Evolutionary conservation across 192 early-diverging fungal species (phyloP).

Genomic region (Chytriomyces sp.): DNA sequence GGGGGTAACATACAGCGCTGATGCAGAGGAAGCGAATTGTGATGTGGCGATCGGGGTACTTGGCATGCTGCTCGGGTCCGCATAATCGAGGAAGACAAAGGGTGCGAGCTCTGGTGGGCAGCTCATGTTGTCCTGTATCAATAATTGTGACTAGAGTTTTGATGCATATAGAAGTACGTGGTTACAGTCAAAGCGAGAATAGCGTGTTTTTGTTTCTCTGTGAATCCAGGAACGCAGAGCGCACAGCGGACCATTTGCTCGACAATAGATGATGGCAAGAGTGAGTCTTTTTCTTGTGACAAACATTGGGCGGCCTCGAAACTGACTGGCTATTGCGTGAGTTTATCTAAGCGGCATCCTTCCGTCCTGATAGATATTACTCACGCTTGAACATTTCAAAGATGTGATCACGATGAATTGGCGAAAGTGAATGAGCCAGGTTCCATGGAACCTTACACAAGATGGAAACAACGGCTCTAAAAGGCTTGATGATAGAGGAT

Average conservation of each 20-base stretch:
- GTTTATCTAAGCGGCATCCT: background rate
- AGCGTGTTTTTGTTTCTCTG: constrained; percentile 72
- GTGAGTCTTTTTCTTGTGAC: constrained; percentile 58
- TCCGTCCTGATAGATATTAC: background rate
- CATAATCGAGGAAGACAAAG: background rate
- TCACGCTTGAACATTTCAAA: constrained; percentile 68
- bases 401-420: constrained; percentile 73
- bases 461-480: constrained; percentile 76
- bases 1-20: too few species aligned
- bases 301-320: constrained; percentile 66
- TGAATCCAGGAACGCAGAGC: constrained; percentile 72
- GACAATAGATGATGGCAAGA: constrained; percentile 59
- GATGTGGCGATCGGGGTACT: too few species aligned
- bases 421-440: constrained; percentile 56
- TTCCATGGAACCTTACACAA: constrained; percentile 78
- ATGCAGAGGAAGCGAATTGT: too few species aligned
- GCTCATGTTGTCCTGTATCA: background rate
- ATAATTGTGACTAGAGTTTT: background rate
- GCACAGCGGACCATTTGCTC: constrained; percentile 62
- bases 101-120: constrained; percentile 9
- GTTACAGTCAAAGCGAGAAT: constrained; percentile 51
- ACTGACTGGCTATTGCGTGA: constrained; percentile 43
- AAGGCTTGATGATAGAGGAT: constrained; percentile 74
- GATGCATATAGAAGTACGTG: background rate
- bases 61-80: too few species aligned